Evolutionary conservation across 805 yeast genomes (phyloP).

Genomic region (Starmerella vitae): DNA sequence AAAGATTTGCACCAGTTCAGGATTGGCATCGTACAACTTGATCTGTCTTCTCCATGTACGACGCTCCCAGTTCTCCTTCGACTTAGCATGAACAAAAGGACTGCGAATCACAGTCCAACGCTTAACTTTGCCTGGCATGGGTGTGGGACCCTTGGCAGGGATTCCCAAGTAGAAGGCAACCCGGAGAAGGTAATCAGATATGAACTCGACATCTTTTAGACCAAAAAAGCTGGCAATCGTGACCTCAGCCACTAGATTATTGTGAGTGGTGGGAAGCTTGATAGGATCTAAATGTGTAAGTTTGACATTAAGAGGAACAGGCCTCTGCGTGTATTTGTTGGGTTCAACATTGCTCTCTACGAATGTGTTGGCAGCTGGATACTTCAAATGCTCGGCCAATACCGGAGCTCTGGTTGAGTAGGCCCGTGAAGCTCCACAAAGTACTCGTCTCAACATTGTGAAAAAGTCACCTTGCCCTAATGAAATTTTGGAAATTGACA

Average conservation of each 20-base stretch:
- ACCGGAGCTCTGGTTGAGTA: neutral
- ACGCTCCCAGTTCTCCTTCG: slow-evolving; percentile 89
- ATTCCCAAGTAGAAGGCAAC: slow-evolving; percentile 83
- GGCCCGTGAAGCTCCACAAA: neutral
- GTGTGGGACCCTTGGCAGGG: slow-evolving; percentile 65
- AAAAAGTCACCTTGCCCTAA: neutral
- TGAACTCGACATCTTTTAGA: slow-evolving; percentile 55
- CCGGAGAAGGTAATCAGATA: slow-evolving; percentile 74
- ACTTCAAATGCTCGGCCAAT: neutral
- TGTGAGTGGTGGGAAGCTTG: slow-evolving; percentile 50
- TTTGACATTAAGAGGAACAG: slow-evolving; percentile 63
- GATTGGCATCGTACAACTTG: slow-evolving; percentile 69
- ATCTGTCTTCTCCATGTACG: slow-evolving; percentile 63
- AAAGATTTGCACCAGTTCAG: slow-evolving; percentile 73
- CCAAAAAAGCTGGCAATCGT: slow-evolving; percentile 56
- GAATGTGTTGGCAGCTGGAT: slow-evolving; percentile 1
- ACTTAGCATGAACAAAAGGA: slow-evolving; percentile 87
- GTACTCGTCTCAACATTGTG: neutral
- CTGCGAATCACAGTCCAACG: slow-evolving; percentile 89
- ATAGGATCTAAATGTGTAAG: slow-evolving; percentile 71
- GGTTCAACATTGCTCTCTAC: slow-evolving; percentile 1
- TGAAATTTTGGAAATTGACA: neutral
- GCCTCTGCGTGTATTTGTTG: slow-evolving; percentile 12
- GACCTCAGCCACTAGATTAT: slow-evolving; percentile 66
- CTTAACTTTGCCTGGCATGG: slow-evolving; percentile 56